Evolutionary conservation across 345 rosid species (phyloP), one percentile per base, ranked within the genome.

Genomic region (Raphanus sativus): DNA sequence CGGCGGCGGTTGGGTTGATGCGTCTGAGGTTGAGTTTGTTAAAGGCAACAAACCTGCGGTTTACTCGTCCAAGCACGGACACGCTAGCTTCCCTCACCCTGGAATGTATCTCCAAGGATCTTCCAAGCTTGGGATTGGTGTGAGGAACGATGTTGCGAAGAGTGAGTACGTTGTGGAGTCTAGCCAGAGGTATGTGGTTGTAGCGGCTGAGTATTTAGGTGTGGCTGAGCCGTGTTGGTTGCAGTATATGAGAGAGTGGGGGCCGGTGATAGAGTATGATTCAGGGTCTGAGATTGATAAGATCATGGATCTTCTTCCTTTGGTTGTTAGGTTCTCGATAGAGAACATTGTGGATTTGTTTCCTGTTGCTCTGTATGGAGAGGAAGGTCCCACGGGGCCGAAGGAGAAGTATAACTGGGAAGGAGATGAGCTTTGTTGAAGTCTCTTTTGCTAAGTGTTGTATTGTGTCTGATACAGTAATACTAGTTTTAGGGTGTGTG

Each of bases 371-470:
- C 91, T 94, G 10, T 91, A 91, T 8, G 98, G 98, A 0, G 98
- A 94, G 87, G 97, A 94, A 81, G 98, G 98, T 59, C 98, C 98
- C 4, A 90, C 97, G 0, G 98, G 98, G 25, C 98, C 97, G 1
- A 94, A 94, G 81, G 98, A 91, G 85, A 94, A 94, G 60, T 84
- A 90, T 64, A 91, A 94, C 63, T 91, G 98, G 98, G 48, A 68
- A 50, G 96, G 92, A 81, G 97, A 94, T 77, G 98, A 94, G 81
- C 83, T 86, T 71, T 82, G 75, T 64, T 79, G 75, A 59, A 66
- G 71, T 40, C 71, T 38, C 71, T 64, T 34, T 66, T 13, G 79
- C 12, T 42, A 38, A 10, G 45, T 21, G 70, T 17, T 25, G 65
- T 21, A 62, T 59, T 28, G 61, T 36, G 11, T 63, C 29, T 9